Conservation (phyloP, 176 grass and related monocot genomes). For the Cymbopogon citratus region DNA sequence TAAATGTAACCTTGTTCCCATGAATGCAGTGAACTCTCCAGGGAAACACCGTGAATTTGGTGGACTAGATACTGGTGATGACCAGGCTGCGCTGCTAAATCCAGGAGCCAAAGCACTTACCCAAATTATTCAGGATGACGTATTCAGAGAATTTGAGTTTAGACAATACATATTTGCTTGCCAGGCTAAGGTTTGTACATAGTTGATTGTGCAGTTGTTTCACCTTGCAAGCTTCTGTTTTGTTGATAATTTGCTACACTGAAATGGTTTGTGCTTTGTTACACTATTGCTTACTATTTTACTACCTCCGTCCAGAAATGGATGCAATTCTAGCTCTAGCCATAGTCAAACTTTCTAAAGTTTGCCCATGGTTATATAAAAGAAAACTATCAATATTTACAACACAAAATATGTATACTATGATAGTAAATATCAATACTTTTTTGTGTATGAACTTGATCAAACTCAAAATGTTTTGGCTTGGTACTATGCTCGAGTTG, state of each 20-base stretch:
- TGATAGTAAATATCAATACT: neutral
- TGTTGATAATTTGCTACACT: neutral
- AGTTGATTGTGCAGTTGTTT: conserved; percentile 3
- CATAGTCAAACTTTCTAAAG: too few species aligned
- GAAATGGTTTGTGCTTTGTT: conserved; percentile 8
- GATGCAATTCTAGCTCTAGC: neutral
- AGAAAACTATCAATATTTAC: too few species aligned
- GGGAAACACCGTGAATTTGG: conserved; percentile 94
- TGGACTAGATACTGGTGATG: conserved; percentile 89
- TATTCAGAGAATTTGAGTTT: conserved; percentile 98
- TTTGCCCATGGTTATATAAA: too few species aligned
- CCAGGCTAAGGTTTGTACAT: conserved; percentile 79
- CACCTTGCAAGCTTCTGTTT: conserved; percentile 7
- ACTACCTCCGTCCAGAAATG: neutral
- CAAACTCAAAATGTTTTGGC: neutral
- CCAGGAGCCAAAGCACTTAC: conserved; percentile 77
- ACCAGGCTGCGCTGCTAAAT: conserved; percentile 88
- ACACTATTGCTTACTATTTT: neutral
- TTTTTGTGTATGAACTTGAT: neutral
- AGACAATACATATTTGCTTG: conserved; percentile 99
- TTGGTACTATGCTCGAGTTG: neutral
- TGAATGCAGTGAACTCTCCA: conserved; percentile 57
- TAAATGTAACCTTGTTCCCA: conserved; percentile 20
- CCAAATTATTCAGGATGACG: conserved; percentile 89
- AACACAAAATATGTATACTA: neutral